Percentiles rank a stretch among this genome's conserved stretches.
Conservation (phyloP, 108 stramenopile species). For the Cylindrotheca closterium region DNA sequence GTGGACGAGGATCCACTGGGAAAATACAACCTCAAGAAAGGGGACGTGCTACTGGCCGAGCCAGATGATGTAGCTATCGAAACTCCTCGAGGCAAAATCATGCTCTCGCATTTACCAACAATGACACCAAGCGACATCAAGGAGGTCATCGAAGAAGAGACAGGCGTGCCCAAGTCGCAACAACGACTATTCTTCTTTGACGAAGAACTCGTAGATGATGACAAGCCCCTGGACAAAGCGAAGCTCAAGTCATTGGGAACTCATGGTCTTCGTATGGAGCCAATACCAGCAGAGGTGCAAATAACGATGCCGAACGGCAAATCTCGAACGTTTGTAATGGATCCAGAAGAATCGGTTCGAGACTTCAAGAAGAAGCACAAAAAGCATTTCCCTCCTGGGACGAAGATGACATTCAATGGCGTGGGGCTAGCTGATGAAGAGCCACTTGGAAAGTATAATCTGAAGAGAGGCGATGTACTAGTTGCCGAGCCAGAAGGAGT, state of each 20-base stretch:
- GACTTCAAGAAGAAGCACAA: constrained; percentile 9
- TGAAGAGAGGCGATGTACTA: neutral
- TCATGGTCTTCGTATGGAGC: constrained; percentile 1
- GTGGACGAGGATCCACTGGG: constrained; percentile 13
- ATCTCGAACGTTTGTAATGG: constrained; percentile 5
- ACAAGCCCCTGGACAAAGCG: constrained; percentile 7
- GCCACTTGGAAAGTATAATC: constrained; percentile 7
- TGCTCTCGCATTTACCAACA: constrained; percentile 18
- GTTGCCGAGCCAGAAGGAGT: neutral
- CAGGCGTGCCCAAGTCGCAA: neutral
- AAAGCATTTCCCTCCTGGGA: constrained; percentile 1
- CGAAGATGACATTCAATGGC: neutral
- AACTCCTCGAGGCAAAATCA: constrained; percentile 9
- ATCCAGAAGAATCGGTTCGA: constrained; percentile 12
- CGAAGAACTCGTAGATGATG: constrained; percentile 18
- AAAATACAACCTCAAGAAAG: neutral
- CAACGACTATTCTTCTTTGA: constrained; percentile 20
- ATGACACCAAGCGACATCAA: constrained; percentile 13
- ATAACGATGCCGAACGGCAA: constrained; percentile 15
- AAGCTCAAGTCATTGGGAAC: too few relatives aligned
- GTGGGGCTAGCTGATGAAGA: neutral
- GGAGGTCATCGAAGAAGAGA: constrained; percentile 8
- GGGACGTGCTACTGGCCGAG: constrained; percentile 2
- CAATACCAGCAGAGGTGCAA: neutral
- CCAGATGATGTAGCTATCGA: constrained; percentile 9